phyloP scores from a whole-genome alignment of 192 early-diverging fungal species.

The Podila clonocystis region DNA sequence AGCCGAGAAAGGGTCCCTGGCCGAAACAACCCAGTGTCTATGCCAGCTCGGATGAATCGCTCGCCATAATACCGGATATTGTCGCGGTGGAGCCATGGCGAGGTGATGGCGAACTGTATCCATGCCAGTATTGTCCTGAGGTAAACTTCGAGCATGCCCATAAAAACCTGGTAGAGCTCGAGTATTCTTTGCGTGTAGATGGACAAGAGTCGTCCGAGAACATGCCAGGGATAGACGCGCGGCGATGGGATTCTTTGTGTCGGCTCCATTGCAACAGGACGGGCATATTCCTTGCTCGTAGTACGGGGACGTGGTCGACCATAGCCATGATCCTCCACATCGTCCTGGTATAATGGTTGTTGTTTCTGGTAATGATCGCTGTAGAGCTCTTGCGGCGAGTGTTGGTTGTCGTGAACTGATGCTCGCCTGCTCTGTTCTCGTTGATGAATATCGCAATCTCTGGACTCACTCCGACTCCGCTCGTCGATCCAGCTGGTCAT shows the following conservation, averaged over 20 bases:
- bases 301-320: neutral
- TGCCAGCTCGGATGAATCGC: constrained; percentile 11
- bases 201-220: constrained; percentile 4
- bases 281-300: neutral
- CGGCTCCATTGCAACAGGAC: neutral
- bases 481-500: constrained; percentile 22
- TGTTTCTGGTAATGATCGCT: neutral
- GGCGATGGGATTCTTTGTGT: neutral
- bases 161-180: neutral
- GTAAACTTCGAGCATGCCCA: neutral
- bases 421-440: neutral
- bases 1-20: constrained; percentile 32
- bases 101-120: neutral
- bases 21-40: constrained; percentile 15
- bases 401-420: neutral
- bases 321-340: neutral
- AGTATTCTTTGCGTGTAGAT: neutral
- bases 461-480: neutral
- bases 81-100: constrained; percentile 29
- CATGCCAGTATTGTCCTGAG: neutral
- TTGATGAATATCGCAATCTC: neutral
- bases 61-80: neutral
- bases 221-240: constrained; percentile 40
- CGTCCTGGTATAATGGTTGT: neutral
- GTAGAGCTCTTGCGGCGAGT: neutral